Conservation (phyloP, 495 filamentous ascomycete species). For the Articulospora tetracladia region DNA sequence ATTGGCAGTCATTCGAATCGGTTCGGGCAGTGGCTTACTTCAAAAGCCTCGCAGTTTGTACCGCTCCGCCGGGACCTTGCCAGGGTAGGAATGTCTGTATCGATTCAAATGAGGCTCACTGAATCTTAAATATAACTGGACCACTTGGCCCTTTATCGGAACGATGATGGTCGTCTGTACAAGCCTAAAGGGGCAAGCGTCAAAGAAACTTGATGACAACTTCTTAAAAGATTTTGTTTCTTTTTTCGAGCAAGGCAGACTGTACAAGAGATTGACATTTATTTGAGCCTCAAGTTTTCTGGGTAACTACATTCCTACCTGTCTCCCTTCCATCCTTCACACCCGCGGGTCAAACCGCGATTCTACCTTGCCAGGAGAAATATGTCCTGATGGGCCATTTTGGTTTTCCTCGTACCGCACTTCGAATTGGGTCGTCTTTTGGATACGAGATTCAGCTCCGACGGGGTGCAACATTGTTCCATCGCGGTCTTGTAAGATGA, state of each 20-base stretch:
- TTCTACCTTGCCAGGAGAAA: neutral
- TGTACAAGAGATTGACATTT: neutral
- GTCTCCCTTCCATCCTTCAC: neutral
- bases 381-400: neutral
- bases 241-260: neutral
- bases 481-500: conserved; percentile 3
- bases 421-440: neutral
- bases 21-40: neutral
- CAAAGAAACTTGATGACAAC: too few relatives aligned
- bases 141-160: too few relatives aligned
- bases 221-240: too few relatives aligned
- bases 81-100: neutral
- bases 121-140: too few relatives aligned
- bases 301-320: too few relatives aligned
- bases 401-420: neutral
- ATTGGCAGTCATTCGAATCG: neutral
- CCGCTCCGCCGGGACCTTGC: neutral
- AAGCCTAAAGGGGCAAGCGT: too few relatives aligned
- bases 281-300: too few relatives aligned
- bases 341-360: neutral
- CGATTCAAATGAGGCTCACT: neutral
- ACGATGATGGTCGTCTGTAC: too few relatives aligned
- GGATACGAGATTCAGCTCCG: neutral
- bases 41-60: neutral
- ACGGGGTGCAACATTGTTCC: neutral